phyloP scores from a whole-genome alignment of 2,329 filamentous ascomycete genomes.

The Grosmannia clavigera region DNA sequence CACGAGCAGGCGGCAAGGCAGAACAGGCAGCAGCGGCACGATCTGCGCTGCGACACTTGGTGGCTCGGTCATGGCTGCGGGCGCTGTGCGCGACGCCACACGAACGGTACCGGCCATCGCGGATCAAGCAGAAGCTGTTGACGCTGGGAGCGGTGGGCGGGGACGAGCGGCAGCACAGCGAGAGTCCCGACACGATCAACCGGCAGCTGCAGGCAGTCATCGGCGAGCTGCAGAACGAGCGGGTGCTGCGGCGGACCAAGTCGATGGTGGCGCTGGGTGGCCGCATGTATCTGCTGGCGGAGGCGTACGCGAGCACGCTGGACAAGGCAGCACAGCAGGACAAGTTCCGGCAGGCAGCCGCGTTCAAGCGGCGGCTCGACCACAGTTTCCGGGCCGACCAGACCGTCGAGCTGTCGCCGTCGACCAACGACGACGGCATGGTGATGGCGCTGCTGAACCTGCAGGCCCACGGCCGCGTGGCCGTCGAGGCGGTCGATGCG shows the following conservation, averaged over 20 bases:
- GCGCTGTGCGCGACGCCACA: slow-evolving; percentile 43
- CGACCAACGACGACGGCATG: slow-evolving; percentile 47
- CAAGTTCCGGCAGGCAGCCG: slow-evolving; percentile 45
- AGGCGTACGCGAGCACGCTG: slow-evolving; percentile 43
- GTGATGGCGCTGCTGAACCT: slow-evolving; percentile 57
- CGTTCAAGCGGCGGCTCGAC: slow-evolving; percentile 50
- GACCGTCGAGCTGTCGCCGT: slow-evolving; percentile 35
- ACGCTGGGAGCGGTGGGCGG: slow-evolving; percentile 26
- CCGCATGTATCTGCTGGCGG: slow-evolving; percentile 50
- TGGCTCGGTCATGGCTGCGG: slow-evolving; percentile 35
- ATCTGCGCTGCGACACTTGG: not conserved
- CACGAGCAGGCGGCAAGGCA: not conserved
- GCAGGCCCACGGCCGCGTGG: slow-evolving; percentile 44
- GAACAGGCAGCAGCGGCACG: not conserved
- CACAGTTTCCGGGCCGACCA: slow-evolving; percentile 31
- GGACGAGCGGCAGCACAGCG: slow-evolving; percentile 4
- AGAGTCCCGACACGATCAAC: slow-evolving; percentile 18
- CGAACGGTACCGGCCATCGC: slow-evolving; percentile 32
- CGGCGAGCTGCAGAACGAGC: slow-evolving; percentile 32
- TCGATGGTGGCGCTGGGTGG: slow-evolving; percentile 44
- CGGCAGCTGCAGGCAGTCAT: slow-evolving; percentile 35
- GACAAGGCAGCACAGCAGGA: slow-evolving; percentile 40
- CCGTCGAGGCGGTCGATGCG: slow-evolving; percentile 39
- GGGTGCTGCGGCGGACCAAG: slow-evolving; percentile 48
- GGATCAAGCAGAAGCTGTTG: slow-evolving; percentile 38